A percentile compares a stretch with the other conserved stretches of the same genome.
Conservation (phyloP, 805 yeast genomes). For the Yarrowia alimentaria region DNA sequence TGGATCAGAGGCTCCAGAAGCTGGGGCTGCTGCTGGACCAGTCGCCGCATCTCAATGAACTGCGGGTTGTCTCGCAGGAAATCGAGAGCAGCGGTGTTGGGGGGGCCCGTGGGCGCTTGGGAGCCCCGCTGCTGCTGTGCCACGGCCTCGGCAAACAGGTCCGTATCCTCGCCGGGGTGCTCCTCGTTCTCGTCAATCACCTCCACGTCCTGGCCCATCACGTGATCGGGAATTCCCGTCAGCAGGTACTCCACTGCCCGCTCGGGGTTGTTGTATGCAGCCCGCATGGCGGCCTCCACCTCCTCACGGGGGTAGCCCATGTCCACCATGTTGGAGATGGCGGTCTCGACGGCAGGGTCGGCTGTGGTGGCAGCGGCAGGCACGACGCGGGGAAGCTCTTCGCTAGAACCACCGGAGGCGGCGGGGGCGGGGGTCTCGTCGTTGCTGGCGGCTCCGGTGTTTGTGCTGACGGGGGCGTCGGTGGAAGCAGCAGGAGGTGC, state of each 20-base stretch:
- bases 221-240: conserved; percentile 76
- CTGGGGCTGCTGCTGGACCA: conserved; percentile 83
- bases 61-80: conserved; percentile 39
- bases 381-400: conserved; percentile 37
- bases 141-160: conserved; percentile 44
- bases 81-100: conserved; percentile 43
- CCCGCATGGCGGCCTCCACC: conserved; percentile 86
- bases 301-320: conserved; percentile 92
- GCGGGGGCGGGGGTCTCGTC: conserved; percentile 41
- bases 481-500: conserved; percentile 28
- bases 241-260: conserved; percentile 94
- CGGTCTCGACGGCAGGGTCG: conserved; percentile 35
- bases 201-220: conserved; percentile 30
- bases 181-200: conserved; percentile 34
- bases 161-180: conserved; percentile 40
- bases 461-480: conserved; percentile 35
- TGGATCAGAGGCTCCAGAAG: conserved; percentile 79
- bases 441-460: conserved; percentile 35
- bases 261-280: conserved; percentile 96
- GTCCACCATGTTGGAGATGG: conserved; percentile 80
- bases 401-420: conserved; percentile 30
- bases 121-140: conserved; percentile 37
- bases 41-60: conserved; percentile 64
- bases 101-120: conserved; percentile 46
- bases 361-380: conserved; percentile 35